phyloP scores from a whole-genome alignment of 495 filamentous ascomycete genomes.

The Aspergillus indologenus region DNA sequence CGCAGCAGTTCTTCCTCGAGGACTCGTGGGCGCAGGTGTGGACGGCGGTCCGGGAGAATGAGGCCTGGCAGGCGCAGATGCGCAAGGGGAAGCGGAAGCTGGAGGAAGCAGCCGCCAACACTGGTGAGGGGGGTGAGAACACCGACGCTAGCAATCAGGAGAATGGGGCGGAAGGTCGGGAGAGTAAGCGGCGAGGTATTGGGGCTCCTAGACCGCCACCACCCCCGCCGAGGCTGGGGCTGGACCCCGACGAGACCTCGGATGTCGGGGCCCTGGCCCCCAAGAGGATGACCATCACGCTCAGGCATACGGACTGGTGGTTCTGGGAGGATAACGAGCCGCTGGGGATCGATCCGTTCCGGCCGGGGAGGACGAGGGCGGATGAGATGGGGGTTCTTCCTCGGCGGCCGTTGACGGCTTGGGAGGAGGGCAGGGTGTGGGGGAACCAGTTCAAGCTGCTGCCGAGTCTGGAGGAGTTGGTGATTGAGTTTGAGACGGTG shows the following conservation, averaged over 20 bases:
- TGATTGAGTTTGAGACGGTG: neutral
- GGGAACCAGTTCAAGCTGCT: neutral
- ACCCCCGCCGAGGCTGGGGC: too few species aligned
- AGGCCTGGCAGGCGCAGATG: neutral
- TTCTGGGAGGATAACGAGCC: slow-evolving; percentile 1
- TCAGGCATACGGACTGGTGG: slow-evolving; percentile 2
- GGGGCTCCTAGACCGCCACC: too few species aligned
- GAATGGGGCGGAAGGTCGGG: too few species aligned
- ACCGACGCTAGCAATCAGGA: too few species aligned
- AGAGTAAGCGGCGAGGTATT: neutral
- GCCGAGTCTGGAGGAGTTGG: neutral
- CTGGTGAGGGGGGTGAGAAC: neutral
- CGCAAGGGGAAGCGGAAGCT: neutral
- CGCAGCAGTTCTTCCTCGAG: slow-evolving; percentile 3
- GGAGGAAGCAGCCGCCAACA: neutral
- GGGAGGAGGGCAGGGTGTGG: neutral
- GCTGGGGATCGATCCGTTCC: slow-evolving; percentile 2
- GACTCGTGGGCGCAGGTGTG: neutral
- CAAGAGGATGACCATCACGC: neutral
- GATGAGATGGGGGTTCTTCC: neutral
- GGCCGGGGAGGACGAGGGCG: neutral
- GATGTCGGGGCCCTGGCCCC: neutral
- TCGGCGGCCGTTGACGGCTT: too few species aligned
- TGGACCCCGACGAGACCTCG: neutral
- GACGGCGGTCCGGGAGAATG: neutral